A percentile compares a stretch with the other conserved stretches of the same genome.
These are phyloP conservation scores for Rusavskia elegans DNA, from an alignment of 495 filamentous ascomycete species.

Conservation along the genomic window DNA sequence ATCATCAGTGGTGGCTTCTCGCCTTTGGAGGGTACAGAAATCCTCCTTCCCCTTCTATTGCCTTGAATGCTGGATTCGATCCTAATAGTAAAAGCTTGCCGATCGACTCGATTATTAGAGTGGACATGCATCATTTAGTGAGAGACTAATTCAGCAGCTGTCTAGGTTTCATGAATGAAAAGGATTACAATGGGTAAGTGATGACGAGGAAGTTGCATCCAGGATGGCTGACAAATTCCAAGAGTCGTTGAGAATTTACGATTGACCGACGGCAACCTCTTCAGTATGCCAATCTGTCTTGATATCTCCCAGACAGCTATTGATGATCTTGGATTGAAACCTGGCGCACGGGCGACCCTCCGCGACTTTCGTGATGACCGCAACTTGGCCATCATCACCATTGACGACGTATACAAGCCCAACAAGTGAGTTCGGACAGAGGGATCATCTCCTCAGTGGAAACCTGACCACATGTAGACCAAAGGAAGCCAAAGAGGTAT, in stretches of 20 bases:
- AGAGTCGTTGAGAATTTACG: conserved; percentile 81
- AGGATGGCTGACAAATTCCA: too few species aligned
- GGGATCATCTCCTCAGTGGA: neutral
- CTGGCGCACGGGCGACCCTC: conserved; percentile 68
- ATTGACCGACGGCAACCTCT: conserved; percentile 77
- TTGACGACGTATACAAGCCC: conserved; percentile 91
- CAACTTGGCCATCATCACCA: conserved; percentile 85
- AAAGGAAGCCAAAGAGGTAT: conserved; percentile 83
- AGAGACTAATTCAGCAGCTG: conserved; percentile 13
- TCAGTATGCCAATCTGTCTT: conserved; percentile 92
- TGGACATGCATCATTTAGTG: too few species aligned
- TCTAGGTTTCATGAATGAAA: conserved; percentile 88
- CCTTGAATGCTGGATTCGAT: neutral
- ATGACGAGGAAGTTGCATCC: neutral
- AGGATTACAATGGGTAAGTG: conserved; percentile 81
- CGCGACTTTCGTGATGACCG: conserved; percentile 94
- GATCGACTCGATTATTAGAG: too few species aligned
- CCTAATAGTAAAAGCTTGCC: too few species aligned
- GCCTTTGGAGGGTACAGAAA: conserved; percentile 73
- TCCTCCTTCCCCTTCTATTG: neutral
- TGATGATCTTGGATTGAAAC: conserved; percentile 52
- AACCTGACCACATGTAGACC: conserved; percentile 36
- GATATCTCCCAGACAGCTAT: conserved; percentile 64
- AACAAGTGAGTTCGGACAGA: conserved; percentile 57
- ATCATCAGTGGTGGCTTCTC: conserved; percentile 95